A percentile compares a stretch with the other conserved stretches of the same genome.
Evolutionary conservation across 352 stramenopile species (phyloP).

Genomic region (Phytophthora aleatoria): DNA sequence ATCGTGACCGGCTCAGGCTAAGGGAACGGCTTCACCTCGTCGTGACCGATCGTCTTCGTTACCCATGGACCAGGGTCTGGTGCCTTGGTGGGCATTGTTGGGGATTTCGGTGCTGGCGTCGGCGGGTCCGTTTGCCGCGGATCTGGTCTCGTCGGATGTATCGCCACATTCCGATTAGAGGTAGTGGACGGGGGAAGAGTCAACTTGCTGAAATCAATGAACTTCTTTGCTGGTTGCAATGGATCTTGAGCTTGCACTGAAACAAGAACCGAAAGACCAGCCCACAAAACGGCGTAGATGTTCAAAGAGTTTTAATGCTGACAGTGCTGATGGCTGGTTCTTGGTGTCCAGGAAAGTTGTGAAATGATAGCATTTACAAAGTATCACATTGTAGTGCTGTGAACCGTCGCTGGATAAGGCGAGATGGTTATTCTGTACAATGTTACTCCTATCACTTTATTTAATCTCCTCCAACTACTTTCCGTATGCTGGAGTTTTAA

Average conservation of each 20-base stretch:
- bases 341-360: neutral
- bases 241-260: neutral
- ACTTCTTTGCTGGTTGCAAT: neutral
- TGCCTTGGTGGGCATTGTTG: neutral
- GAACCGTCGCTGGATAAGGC: too few species aligned
- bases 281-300: neutral
- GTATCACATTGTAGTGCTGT: too few species aligned
- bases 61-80: constrained; percentile 5
- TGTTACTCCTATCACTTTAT: too few species aligned
- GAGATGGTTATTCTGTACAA: too few species aligned
- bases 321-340: neutral
- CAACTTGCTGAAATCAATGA: neutral
- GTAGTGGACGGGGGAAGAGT: neutral
- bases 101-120: neutral
- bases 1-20: neutral
- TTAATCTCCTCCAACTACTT: too few species aligned
- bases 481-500: too few species aligned
- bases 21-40: neutral
- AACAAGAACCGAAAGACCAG: neutral
- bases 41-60: constrained; percentile 5
- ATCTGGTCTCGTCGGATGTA: neutral
- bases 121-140: neutral
- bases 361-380: neutral
- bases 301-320: neutral
- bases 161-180: neutral